Evolutionary conservation across 129 eudicot species (phyloP).

Genomic region (Artemisia tridentata): DNA sequence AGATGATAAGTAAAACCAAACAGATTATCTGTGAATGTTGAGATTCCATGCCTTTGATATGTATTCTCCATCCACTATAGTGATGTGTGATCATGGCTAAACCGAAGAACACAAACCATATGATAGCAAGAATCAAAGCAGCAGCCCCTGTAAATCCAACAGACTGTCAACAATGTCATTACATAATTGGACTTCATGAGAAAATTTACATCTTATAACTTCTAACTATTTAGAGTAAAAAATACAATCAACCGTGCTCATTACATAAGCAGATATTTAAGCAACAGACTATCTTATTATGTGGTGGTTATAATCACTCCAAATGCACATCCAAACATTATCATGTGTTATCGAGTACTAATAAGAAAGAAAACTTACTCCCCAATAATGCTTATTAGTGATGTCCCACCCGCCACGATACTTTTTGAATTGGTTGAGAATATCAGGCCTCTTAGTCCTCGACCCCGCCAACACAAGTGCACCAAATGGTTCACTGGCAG

Average conservation of each 20-base stretch:
- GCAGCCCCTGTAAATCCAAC: constrained; percentile 92
- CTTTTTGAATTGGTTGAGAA: too few relatives aligned
- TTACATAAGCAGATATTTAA: not conserved
- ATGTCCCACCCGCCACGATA: too few relatives aligned
- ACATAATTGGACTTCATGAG: not conserved
- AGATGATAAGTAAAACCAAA: constrained; percentile 56
- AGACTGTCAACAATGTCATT: constrained; percentile 55
- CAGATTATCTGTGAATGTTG: constrained; percentile 47
- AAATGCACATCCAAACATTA: too few relatives aligned
- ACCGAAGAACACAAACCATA: constrained; percentile 82
- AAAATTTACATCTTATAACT: not conserved
- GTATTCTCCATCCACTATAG: constrained; percentile 69
- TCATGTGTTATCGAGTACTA: too few relatives aligned
- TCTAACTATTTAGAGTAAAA: too few relatives aligned
- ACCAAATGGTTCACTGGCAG: too few relatives aligned
- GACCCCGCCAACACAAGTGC: too few relatives aligned
- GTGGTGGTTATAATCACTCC: too few relatives aligned
- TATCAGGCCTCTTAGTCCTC: too few relatives aligned
- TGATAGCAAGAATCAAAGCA: constrained; percentile 63
- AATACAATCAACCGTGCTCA: not conserved
- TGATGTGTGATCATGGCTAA: constrained; percentile 67
- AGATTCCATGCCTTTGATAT: constrained; percentile 53
- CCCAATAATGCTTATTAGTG: too few relatives aligned
- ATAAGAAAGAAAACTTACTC: too few relatives aligned
- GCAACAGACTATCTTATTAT: not conserved